Evolutionary conservation across 73 alveolate species (phyloP).

Genomic region (Durusdinium trenchii): DNA sequence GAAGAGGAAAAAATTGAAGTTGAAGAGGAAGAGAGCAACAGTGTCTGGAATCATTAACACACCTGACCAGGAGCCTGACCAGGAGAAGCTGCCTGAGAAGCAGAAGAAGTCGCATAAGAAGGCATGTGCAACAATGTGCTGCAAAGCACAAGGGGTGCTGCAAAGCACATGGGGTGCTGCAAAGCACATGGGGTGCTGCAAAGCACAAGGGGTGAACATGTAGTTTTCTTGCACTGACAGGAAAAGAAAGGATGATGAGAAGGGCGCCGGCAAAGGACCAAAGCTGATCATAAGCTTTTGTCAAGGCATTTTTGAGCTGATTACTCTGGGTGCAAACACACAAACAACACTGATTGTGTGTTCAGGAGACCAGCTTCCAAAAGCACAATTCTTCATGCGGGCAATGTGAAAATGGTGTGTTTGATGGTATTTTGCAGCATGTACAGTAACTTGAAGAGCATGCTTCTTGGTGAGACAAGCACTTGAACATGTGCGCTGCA

Average conservation of each 20-base stretch:
- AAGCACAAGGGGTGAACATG: not conserved
- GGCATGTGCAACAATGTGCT: not conserved
- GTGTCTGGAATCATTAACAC: not conserved
- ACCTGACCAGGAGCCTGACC: not conserved
- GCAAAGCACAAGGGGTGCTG: too few species aligned
- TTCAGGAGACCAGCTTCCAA: not conserved
- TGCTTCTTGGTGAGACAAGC: not conserved
- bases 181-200: not conserved
- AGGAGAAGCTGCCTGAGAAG: not conserved
- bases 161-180: not conserved
- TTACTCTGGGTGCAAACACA: not conserved
- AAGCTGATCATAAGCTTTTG: too few species aligned
- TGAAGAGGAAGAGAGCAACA: not conserved
- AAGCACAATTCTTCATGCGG: not conserved
- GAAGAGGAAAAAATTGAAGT: too few species aligned
- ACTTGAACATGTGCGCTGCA: too few species aligned
- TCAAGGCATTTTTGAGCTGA: too few species aligned
- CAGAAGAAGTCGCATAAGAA: not conserved
- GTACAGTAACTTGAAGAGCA: not conserved
- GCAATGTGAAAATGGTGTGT: not conserved
- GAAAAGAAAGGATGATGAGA: not conserved
- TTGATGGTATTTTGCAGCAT: not conserved
- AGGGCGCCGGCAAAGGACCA: not conserved
- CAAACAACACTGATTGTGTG: not conserved
- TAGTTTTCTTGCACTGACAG: not conserved